Conservation (phyloP, 352 stramenopile species). For the Globisporangium ultimum region DNA sequence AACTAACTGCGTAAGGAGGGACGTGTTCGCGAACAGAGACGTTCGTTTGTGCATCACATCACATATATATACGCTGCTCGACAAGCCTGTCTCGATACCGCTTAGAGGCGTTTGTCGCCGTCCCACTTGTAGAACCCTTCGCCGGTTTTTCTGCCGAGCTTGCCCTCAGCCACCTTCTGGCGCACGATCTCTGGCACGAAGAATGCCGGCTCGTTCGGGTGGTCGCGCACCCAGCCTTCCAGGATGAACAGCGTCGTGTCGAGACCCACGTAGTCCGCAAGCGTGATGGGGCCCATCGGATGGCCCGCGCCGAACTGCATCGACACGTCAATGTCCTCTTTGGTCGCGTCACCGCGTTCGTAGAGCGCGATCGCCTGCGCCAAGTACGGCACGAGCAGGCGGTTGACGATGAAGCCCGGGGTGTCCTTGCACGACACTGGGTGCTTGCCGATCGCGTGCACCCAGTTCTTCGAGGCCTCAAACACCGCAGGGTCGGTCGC, state of each 20-base stretch:
- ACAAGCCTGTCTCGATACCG: too few relatives aligned
- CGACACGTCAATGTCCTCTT: slow-evolving; percentile 96
- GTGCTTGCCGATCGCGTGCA: slow-evolving; percentile 92
- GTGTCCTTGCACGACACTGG: slow-evolving; percentile 94
- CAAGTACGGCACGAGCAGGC: slow-evolving; percentile 75
- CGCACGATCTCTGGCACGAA: slow-evolving; percentile 91
- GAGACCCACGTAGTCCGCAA: slow-evolving; percentile 96
- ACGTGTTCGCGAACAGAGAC: too few relatives aligned
- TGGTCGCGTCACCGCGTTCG: slow-evolving; percentile 92
- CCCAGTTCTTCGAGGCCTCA: slow-evolving; percentile 89
- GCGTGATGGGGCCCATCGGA: slow-evolving; percentile 94
- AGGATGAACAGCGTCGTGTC: slow-evolving; percentile 96
- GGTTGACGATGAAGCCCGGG: slow-evolving; percentile 98
- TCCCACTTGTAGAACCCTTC: slow-evolving; percentile 96
- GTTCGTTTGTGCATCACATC: too few relatives aligned
- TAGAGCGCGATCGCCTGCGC: slow-evolving; percentile 91
- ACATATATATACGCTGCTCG: too few relatives aligned
- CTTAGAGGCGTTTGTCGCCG: slow-evolving; percentile 76
- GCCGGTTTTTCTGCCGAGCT: slow-evolving; percentile 95
- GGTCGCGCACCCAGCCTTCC: slow-evolving; percentile 94
- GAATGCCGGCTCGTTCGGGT: slow-evolving; percentile 95
- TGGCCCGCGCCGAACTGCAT: slow-evolving; percentile 97
- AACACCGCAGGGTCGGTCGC: slow-evolving; percentile 91
- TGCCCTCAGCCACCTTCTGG: slow-evolving; percentile 90
- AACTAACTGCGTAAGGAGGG: too few relatives aligned